These are phyloP conservation scores for Hanseniaspora singularis DNA, from an alignment of 805 yeast species.

Conservation along the genomic window DNA sequence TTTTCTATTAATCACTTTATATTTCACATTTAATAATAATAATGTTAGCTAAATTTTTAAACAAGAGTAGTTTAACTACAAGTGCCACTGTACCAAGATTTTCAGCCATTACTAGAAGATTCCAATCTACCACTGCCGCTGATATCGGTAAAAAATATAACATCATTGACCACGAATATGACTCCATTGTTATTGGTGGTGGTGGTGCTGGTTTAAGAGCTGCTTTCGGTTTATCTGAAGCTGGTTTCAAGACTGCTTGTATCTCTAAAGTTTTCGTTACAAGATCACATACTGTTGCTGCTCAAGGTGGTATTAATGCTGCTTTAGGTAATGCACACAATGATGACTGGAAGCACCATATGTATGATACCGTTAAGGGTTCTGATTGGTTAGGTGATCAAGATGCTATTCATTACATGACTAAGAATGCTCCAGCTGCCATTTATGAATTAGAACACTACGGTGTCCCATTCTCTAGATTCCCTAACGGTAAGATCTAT, in stretches of 20 bases:
- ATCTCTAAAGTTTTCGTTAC: slow-evolving; percentile 94
- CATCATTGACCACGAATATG: slow-evolving; percentile 93
- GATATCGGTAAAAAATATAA: slow-evolving; percentile 47
- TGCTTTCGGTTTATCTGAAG: slow-evolving; percentile 93
- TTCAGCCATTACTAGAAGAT: slow-evolving; percentile 4
- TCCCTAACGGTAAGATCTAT: slow-evolving; percentile 89
- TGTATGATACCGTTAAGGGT: slow-evolving; percentile 98
- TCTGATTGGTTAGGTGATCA: slow-evolving; percentile 99
- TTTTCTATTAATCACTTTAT: too few relatives aligned
- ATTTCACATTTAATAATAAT: not conserved
- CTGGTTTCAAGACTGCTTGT: slow-evolving; percentile 96
- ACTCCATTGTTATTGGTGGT: slow-evolving; percentile 95
- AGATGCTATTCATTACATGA: slow-evolving; percentile 98
- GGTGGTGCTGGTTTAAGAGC: slow-evolving; percentile 99
- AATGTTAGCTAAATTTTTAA: slow-evolving; percentile 10
- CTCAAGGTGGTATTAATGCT: slow-evolving; percentile 99
- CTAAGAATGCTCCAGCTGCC: slow-evolving; percentile 92
- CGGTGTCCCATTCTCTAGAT: slow-evolving; percentile 97
- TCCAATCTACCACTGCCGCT: slow-evolving; percentile 11
- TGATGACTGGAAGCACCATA: slow-evolving; percentile 99
- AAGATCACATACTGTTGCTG: slow-evolving; percentile 97
- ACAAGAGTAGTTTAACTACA: not conserved
- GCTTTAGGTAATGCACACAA: slow-evolving; percentile 97
- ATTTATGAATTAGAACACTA: slow-evolving; percentile 94
- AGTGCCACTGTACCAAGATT: not conserved